Percentiles rank a stretch among this genome's conserved stretches.
Conservation (phyloP, 2,329 filamentous ascomycete genomes). For the Salinomyces thailandicus region DNA sequence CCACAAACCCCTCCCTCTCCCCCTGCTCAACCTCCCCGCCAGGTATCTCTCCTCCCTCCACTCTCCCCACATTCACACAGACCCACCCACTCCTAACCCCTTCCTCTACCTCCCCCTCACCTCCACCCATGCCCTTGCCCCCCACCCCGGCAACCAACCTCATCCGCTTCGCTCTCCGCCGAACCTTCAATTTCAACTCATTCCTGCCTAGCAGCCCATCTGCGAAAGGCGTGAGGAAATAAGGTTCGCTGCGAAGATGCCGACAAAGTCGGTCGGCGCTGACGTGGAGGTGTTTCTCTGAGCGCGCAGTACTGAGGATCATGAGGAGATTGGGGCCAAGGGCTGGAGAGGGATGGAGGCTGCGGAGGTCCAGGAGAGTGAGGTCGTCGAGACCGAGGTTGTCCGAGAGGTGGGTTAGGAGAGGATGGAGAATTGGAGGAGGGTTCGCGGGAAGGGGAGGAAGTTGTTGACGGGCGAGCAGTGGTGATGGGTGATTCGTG, state of each 20-base stretch:
- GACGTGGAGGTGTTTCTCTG: constrained; percentile 85
- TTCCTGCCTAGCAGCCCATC: constrained; percentile 84
- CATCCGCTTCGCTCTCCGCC: constrained; percentile 68
- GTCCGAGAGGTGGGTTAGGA: constrained; percentile 69
- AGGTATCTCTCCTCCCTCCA: constrained; percentile 58
- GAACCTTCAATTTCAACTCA: constrained; percentile 78
- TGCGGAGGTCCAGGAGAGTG: constrained; percentile 68
- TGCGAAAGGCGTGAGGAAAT: constrained; percentile 64
- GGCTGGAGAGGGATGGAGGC: constrained; percentile 74
- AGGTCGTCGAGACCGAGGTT: constrained; percentile 81
- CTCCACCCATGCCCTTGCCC: constrained; percentile 44
- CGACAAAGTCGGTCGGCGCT: constrained; percentile 81
- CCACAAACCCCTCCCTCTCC: constrained; percentile 52
- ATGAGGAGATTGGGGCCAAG: constrained; percentile 83
- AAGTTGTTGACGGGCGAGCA: constrained; percentile 46
- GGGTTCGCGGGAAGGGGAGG: constrained; percentile 57
- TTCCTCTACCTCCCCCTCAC: constrained; percentile 59
- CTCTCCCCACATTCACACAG: constrained; percentile 74
- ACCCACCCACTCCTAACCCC: constrained; percentile 92
- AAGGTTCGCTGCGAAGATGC: constrained; percentile 60
- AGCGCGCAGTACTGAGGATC: constrained; percentile 83
- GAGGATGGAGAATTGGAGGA: constrained; percentile 58
- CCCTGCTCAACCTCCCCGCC: constrained; percentile 27
- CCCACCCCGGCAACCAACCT: constrained; percentile 66
- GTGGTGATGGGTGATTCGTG: constrained; percentile 30